These are phyloP conservation scores for Rhizophagus prolifer DNA, from an alignment of 192 early-diverging fungal genomes.

Conservation along the genomic window DNA sequence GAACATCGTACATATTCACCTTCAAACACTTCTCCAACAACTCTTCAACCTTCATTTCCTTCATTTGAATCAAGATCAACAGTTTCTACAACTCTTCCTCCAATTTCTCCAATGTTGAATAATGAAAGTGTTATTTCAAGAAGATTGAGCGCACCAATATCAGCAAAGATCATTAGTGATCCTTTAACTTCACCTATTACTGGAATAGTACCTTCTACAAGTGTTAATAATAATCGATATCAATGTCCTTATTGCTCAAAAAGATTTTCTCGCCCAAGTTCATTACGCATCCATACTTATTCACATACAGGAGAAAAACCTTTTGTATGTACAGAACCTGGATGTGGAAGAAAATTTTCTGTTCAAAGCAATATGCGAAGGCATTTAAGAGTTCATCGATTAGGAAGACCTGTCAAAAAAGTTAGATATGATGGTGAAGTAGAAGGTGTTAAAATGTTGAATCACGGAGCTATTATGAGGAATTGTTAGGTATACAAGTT, in stretches of 20 bases:
- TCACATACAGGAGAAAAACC: conserved; percentile 80
- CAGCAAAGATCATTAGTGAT: neutral
- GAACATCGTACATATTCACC: neutral
- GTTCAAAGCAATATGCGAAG: conserved; percentile 75
- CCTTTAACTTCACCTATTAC: neutral
- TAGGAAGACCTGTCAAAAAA: conserved; percentile 33
- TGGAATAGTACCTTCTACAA: neutral
- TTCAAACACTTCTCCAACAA: neutral
- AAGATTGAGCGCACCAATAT: neutral
- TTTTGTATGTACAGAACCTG: conserved; percentile 57
- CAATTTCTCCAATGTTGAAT: neutral
- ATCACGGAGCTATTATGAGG: neutral
- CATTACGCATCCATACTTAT: conserved; percentile 64
- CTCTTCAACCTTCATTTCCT: neutral
- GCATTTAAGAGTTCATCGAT: conserved; percentile 58
- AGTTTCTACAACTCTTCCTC: neutral
- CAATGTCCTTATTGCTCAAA: conserved; percentile 63
- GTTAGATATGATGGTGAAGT: conserved; percentile 12
- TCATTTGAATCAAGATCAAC: neutral
- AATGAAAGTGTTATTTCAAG: neutral
- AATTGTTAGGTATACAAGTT: neutral
- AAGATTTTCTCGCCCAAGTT: conserved; percentile 66
- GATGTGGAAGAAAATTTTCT: conserved; percentile 68
- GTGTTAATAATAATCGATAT: conserved; percentile 43
- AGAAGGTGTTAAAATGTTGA: conserved; percentile 5